A percentile compares a stretch with the other conserved stretches of the same genome.
Conservation (phyloP, 202 grass and related monocot genomes). For the Brachypodium distachyon region DNA sequence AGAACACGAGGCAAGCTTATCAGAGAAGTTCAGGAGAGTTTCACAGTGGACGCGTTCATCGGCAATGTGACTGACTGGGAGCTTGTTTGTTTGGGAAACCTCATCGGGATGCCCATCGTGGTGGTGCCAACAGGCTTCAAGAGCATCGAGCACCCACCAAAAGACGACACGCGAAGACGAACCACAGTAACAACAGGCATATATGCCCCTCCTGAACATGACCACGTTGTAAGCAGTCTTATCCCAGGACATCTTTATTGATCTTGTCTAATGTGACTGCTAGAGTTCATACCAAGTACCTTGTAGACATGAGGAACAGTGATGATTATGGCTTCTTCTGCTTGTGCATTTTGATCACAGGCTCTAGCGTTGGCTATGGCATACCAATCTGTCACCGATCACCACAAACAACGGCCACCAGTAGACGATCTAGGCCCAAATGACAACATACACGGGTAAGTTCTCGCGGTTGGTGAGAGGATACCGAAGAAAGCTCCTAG, state of each 20-base stretch:
- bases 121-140: conserved; percentile 67
- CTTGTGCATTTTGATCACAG: too few relatives aligned
- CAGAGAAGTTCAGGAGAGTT: conserved; percentile 50
- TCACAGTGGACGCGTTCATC: conserved; percentile 69
- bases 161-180: conserved; percentile 58
- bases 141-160: conserved; percentile 40
- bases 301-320: neutral
- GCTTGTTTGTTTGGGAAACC: conserved; percentile 68
- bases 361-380: conserved; percentile 78
- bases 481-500: neutral
- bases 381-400: conserved; percentile 67
- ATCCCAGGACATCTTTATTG: neutral
- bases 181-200: conserved; percentile 72
- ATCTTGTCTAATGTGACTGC: neutral
- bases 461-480: neutral
- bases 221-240: conserved; percentile 69
- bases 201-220: conserved; percentile 58
- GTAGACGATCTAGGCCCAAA: conserved; percentile 34
- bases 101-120: conserved; percentile 57
- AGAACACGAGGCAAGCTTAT: conserved; percentile 71
- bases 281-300: neutral
- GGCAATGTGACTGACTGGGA: conserved; percentile 87
- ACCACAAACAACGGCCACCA: conserved; percentile 61
- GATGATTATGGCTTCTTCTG: too few relatives aligned
- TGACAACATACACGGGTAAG: neutral